Conservation (phyloP, 192 early-diverging fungal genomes). For the Rhizophlyctis rosea region DNA sequence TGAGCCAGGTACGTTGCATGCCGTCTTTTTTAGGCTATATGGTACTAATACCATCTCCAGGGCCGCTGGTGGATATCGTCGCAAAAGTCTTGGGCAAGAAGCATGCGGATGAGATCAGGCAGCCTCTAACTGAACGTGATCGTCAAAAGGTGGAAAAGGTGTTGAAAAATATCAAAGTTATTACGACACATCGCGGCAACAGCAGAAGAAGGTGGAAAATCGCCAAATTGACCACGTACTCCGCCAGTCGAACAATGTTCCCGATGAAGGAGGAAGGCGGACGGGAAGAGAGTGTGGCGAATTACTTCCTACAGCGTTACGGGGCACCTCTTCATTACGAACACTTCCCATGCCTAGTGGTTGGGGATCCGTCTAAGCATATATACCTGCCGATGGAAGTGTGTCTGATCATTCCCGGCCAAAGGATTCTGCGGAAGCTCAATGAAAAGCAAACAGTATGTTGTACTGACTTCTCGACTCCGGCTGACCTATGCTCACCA, state of each 20-base stretch:
- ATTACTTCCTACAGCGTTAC: slow-evolving; percentile 78
- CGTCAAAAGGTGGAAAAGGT: slow-evolving; percentile 43
- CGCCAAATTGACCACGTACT: slow-evolving; percentile 58
- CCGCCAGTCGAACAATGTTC: slow-evolving; percentile 71
- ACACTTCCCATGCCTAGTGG: slow-evolving; percentile 74
- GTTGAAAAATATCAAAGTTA: slow-evolving; percentile 46
- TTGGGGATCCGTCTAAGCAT: slow-evolving; percentile 60
- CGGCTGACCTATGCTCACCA: no score
- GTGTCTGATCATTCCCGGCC: slow-evolving; percentile 77
- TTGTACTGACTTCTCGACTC: no score
- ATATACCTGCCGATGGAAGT: slow-evolving; percentile 89
- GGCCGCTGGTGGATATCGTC: slow-evolving; percentile 69
- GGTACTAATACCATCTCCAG: not conserved
- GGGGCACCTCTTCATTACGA: slow-evolving; percentile 66
- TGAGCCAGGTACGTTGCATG: slow-evolving; percentile 36
- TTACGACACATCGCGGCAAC: slow-evolving; percentile 53
- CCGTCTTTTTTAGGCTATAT: not conserved
- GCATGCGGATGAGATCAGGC: slow-evolving; percentile 42
- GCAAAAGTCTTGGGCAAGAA: slow-evolving; percentile 59
- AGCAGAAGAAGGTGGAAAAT: slow-evolving; percentile 72
- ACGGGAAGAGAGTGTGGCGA: slow-evolving; percentile 61
- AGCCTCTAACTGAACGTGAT: slow-evolving; percentile 45
- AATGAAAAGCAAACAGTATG: slow-evolving; percentile 58
- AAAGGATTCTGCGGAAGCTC: slow-evolving; percentile 77
- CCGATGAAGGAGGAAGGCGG: slow-evolving; percentile 36